Percentiles rank a stretch among this genome's conserved stretches.
phyloP scores from a whole-genome alignment of 2,329 filamentous ascomycete species.

The Lecanicillium sp. region DNA sequence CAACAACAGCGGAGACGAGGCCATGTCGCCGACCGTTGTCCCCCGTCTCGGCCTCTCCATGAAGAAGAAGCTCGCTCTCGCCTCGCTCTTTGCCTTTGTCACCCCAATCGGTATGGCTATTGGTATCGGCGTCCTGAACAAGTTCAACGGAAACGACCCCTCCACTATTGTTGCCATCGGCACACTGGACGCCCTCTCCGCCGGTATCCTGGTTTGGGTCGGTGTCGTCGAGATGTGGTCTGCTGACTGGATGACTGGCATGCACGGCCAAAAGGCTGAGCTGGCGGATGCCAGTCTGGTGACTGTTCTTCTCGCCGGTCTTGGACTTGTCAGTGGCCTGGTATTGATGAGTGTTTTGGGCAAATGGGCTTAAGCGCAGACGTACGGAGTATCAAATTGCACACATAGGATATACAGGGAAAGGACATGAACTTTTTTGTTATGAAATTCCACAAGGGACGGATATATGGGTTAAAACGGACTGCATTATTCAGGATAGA shows the following conservation, averaged over 20 bases:
- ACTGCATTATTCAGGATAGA: too few relatives aligned
- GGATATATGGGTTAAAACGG: too few relatives aligned
- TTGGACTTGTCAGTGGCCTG: slow-evolving; percentile 54
- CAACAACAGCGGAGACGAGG: slow-evolving; percentile 10
- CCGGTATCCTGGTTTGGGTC: slow-evolving; percentile 74
- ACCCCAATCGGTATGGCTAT: slow-evolving; percentile 77
- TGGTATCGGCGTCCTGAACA: slow-evolving; percentile 61
- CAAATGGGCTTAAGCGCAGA: slow-evolving; percentile 56
- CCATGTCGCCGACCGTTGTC: slow-evolving; percentile 8
- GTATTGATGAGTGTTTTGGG: slow-evolving; percentile 64
- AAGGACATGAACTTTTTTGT: too few relatives aligned
- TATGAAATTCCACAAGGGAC: too few relatives aligned
- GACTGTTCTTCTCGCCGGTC: slow-evolving; percentile 41
- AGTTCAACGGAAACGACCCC: slow-evolving; percentile 67
- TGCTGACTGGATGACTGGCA: slow-evolving; percentile 58
- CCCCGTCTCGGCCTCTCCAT: slow-evolving; percentile 23
- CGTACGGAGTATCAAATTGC: neutral
- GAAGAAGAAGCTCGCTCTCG: slow-evolving; percentile 53
- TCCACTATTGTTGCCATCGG: slow-evolving; percentile 64
- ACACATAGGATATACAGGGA: neutral
- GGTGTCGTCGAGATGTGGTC: slow-evolving; percentile 76
- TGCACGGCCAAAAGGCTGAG: slow-evolving; percentile 33
- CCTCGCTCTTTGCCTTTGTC: slow-evolving; percentile 56
- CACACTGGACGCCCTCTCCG: slow-evolving; percentile 64
- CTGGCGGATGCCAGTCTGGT: slow-evolving; percentile 41